A percentile compares a stretch with the other conserved stretches of the same genome.
phyloP scores from a whole-genome alignment of 2,329 filamentous ascomycete genomes.

The Claviceps sp. region DNA sequence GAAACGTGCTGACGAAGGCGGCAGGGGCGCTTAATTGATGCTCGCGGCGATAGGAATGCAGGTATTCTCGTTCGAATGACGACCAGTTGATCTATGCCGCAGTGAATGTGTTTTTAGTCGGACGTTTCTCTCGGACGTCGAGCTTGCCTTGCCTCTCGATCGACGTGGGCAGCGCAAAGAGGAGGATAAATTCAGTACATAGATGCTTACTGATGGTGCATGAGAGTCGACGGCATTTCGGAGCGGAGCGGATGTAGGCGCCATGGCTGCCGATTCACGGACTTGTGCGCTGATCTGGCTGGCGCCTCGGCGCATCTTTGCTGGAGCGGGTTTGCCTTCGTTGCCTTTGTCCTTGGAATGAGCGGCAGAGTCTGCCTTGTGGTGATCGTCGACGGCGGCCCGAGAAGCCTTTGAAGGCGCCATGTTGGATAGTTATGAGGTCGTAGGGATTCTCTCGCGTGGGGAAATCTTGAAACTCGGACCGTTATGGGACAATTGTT shows the following conservation, averaged over 20 bases:
- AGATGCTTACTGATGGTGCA: constrained; percentile 21
- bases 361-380: constrained; percentile 27
- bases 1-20: constrained; percentile 52
- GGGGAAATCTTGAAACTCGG: constrained; percentile 6
- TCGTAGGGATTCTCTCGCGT: background rate
- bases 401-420: constrained; percentile 33
- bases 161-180: background rate
- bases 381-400: constrained; percentile 29
- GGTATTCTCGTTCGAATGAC: constrained; percentile 50
- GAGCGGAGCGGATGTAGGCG: constrained; percentile 20
- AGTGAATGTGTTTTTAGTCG: constrained; percentile 5
- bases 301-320: constrained; percentile 42
- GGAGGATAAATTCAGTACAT: constrained; percentile 2
- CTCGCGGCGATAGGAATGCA: constrained; percentile 63
- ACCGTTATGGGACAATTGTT: background rate
- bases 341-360: constrained; percentile 30
- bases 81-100: constrained; percentile 46
- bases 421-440: constrained; percentile 17
- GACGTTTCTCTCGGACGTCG: background rate
- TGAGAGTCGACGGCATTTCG: constrained; percentile 16
- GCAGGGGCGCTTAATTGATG: constrained; percentile 59
- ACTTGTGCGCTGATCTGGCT: constrained; percentile 36
- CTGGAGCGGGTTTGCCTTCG: constrained; percentile 28
- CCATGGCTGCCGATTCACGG: constrained; percentile 18
- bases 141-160: background rate